Evolutionary conservation across 306 rosid species (phyloP), one percentile per base, ranked within the genome.

Genomic region (Prosopis cineraria): DNA sequence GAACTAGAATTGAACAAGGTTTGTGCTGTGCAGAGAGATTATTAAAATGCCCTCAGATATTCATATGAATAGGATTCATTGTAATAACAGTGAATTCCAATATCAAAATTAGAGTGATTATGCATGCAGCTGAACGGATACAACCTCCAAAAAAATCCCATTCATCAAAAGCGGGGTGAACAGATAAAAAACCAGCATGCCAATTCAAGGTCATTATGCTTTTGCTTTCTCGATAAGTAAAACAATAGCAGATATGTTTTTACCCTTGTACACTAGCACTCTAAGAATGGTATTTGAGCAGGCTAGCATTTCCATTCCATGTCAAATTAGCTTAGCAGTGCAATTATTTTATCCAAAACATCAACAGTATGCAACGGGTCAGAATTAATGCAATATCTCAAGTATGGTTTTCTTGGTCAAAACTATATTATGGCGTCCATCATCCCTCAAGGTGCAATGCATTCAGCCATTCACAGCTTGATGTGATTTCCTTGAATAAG

Each of bases 401-500:
- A 16, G 7, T 33, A 33, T 50, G 13, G 20, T 76, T 66, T 52
- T 34, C 40, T 37, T 37, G 80, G 68, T 22, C 40, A 68, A 19
- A 55, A 56, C 6, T 24, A 41, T 59, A 40, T 5, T 48, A 48
- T 16, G 29, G 30, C 36, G 29, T 56, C 40, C 36, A 33, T 52
- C 12, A 52, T 67, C 40, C 48, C 70, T 29, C 4, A 16, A 24
- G 29, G n/a, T n/a, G n/a, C n/a, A n/a, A n/a, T n/a, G n/a, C n/a
- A 68, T n/a, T 10, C 55, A 73, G 58, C 39, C 70, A 60, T 79
- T 71, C 41, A 65, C 25, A 50, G 75, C 56, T 27, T 62, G n/a
- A 31, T 0, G 17, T 53, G 10, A 40, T n/a, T 62, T 41, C 72
- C 27, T 62, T 67, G 43, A 72, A 73, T 67, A 70, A 70, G 70